A percentile compares a stretch with the other conserved stretches of the same genome.
Evolutionary conservation across 1,139 yeast genomes (phyloP).

Genomic region (Debaryomyces sp.): DNA sequence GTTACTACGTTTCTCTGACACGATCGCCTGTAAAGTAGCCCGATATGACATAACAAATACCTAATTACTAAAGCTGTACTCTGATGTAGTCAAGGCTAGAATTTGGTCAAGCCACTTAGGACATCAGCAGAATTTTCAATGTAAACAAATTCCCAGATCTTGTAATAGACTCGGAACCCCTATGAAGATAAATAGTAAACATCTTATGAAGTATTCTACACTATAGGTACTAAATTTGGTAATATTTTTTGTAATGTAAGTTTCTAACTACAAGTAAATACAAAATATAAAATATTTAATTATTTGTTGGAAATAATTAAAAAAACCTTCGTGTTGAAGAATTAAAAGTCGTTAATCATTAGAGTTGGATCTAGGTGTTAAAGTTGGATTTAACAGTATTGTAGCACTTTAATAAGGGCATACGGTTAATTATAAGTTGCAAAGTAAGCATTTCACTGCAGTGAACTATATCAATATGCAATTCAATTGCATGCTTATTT

Average conservation of each 20-base stretch:
- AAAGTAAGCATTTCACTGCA: background rate
- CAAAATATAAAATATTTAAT: constrained; percentile 6
- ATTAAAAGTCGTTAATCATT: constrained; percentile 11
- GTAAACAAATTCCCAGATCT: no score
- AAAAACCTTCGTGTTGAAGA: constrained; percentile 9
- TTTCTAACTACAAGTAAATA: constrained; percentile 5
- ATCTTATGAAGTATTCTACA: background rate
- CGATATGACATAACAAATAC: no score
- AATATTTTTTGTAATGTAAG: background rate
- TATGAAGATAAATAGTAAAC: background rate
- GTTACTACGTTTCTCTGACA: no score
- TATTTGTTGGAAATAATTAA: constrained; percentile 11
- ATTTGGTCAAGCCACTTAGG: no score
- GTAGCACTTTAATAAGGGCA: background rate
- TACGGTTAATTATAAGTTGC: background rate
- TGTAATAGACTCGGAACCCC: constrained; percentile 11
- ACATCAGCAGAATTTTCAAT: no score
- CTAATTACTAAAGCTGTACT: no score
- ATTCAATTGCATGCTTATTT: constrained; percentile 8
- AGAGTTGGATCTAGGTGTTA: constrained; percentile 13
- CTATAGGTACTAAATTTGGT: background rate
- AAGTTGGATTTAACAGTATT: constrained; percentile 12
- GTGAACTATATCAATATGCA: background rate
- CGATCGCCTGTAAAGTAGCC: no score
- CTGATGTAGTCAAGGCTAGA: no score